Percentiles rank a stretch among this genome's conserved stretches.
phyloP scores from a whole-genome alignment of 139 green algal species.

The Mesotaenium endlicherianum region DNA sequence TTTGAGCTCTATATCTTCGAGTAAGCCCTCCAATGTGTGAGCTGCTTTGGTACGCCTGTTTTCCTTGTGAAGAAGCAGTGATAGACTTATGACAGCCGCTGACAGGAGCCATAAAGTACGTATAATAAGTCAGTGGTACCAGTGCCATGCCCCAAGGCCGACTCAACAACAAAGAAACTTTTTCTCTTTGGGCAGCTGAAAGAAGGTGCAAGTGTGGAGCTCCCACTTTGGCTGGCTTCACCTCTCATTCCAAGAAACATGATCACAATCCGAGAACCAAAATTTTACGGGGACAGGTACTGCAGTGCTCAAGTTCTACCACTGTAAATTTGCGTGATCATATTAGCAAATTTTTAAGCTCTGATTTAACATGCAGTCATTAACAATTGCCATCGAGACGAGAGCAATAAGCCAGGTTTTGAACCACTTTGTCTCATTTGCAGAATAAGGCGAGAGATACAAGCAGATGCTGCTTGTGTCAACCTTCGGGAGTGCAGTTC shows the following conservation, averaged over 20 bases:
- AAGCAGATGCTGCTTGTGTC: constrained; percentile 23
- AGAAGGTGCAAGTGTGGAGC: constrained; percentile 23
- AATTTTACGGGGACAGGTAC: constrained; percentile 25
- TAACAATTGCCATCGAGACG: neutral
- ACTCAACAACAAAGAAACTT: neutral
- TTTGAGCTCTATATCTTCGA: neutral
- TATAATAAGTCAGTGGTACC: neutral
- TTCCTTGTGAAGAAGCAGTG: neutral
- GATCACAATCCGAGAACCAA: neutral
- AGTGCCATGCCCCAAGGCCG: neutral
- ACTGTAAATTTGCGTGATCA: neutral
- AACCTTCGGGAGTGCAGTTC: constrained; percentile 20
- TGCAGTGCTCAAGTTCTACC: neutral
- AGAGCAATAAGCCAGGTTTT: too few species aligned
- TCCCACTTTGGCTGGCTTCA: constrained; percentile 32
- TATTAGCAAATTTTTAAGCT: constrained; percentile 17
- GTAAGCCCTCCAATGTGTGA: neutral
- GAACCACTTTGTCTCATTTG: neutral
- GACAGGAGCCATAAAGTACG: neutral
- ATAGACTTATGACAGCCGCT: neutral
- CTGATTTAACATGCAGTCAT: neutral
- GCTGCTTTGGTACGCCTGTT: neutral
- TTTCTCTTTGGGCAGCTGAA: neutral
- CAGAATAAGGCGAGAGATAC: constrained; percentile 25
- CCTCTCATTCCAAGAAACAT: constrained; percentile 4